Percentiles rank a stretch among this genome's conserved stretches.
These are phyloP conservation scores for Sphagnum magellanicum DNA, from an alignment of 228 moss, liverwort and hornwort genomes.

Conservation along the genomic window DNA sequence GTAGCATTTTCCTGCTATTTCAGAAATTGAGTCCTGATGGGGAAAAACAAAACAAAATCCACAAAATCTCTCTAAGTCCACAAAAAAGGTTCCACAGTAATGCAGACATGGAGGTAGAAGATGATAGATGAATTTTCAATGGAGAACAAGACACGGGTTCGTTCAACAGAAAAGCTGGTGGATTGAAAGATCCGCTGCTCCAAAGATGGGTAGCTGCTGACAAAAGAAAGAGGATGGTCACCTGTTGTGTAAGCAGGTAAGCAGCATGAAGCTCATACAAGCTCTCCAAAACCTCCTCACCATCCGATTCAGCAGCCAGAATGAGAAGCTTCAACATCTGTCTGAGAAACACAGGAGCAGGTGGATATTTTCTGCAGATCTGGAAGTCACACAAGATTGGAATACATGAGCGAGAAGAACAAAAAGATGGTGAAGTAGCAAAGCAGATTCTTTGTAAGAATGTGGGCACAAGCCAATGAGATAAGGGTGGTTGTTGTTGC, in stretches of 20 bases:
- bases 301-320: conserved; percentile 72
- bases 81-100: no score
- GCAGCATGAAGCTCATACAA: conserved; percentile 61
- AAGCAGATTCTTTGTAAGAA: no score
- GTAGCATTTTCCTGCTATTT: conserved; percentile 65
- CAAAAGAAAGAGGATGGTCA: conserved; percentile 2
- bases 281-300: conserved; percentile 68
- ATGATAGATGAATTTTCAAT: no score
- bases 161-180: not conserved
- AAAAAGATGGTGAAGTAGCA: no score
- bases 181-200: not conserved
- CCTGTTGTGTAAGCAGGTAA: conserved; percentile 48
- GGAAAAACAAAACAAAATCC: no score
- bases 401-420: no score
- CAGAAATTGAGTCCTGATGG: conserved; percentile 33
- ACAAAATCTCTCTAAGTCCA: no score
- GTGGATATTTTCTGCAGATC: conserved; percentile 64
- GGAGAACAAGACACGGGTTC: no score
- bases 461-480: no score
- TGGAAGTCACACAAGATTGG: conserved; percentile 18
- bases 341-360: conserved; percentile 63
- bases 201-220: not conserved
- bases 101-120: no score
- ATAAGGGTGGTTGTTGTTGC: no score
- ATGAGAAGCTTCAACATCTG: conserved; percentile 72